A percentile compares a stretch with the other conserved stretches of the same genome.
These are phyloP conservation scores for Cytidiella melzeri DNA, from an alignment of 768 basidiomycete species.

Conservation along the genomic window DNA sequence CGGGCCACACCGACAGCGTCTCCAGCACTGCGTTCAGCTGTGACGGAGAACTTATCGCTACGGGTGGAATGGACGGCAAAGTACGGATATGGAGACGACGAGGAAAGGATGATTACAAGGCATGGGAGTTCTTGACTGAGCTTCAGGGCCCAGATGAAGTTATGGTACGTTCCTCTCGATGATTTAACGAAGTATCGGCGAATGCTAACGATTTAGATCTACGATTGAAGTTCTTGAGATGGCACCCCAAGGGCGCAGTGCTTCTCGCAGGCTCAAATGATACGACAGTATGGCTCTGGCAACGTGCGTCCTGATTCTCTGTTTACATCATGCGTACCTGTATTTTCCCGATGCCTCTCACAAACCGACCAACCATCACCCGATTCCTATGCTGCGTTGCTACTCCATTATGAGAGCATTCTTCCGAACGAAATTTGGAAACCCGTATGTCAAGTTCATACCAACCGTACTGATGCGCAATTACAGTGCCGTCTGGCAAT, in stretches of 20 bases:
- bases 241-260: slow-evolving; percentile 92
- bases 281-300: slow-evolving; percentile 95
- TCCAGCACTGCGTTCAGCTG: slow-evolving; percentile 69
- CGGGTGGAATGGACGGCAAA: slow-evolving; percentile 97
- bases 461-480: neutral
- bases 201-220: neutral
- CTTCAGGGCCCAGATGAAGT: slow-evolving; percentile 95
- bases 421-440: too few species aligned
- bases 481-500: slow-evolving; percentile 86
- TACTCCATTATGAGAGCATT: too few species aligned
- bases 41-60: slow-evolving; percentile 91
- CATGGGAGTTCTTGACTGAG: slow-evolving; percentile 93
- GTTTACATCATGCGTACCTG: too few species aligned
- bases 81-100: slow-evolving; percentile 89
- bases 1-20: slow-evolving; percentile 92
- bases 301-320: slow-evolving; percentile 56
- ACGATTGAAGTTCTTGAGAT: slow-evolving; percentile 70
- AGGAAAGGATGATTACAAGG: slow-evolving; percentile 62
- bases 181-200: neutral
- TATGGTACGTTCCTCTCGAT: slow-evolving; percentile 50
- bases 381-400: too few species aligned
- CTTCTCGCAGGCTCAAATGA: slow-evolving; percentile 92
- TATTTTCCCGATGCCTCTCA: too few species aligned
- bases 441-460: too few species aligned
- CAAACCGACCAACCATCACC: too few species aligned